Conservation (phyloP, 176 grass and related monocot species). For the Avena eriantha region DNA sequence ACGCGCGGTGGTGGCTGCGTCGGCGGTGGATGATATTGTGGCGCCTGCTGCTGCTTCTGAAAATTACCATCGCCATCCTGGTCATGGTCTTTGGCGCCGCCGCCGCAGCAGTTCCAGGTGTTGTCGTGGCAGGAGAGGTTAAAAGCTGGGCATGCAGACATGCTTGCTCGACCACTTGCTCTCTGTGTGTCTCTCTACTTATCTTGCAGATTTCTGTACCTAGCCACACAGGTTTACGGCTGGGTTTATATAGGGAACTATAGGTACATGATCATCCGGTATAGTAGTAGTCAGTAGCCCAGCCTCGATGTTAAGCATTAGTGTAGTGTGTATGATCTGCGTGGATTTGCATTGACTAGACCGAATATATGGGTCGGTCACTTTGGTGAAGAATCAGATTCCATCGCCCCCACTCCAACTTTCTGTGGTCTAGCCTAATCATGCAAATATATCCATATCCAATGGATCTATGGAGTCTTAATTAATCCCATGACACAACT, state of each 20-base stretch:
- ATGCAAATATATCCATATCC: neutral
- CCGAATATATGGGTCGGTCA: neutral
- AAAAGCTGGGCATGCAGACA: slow-evolving; percentile 20
- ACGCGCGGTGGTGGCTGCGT: neutral
- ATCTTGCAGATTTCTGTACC: neutral
- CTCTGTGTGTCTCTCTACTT: neutral
- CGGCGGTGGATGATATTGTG: neutral
- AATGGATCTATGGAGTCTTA: neutral
- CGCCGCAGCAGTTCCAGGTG: slow-evolving; percentile 29
- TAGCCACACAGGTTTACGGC: neutral
- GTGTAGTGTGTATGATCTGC: neutral
- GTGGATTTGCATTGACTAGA: slow-evolving; percentile 3
- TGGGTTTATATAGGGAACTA: slow-evolving; percentile 13
- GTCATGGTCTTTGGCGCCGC: slow-evolving; percentile 2
- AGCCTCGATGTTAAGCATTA: neutral
- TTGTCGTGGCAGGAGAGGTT: slow-evolving; percentile 33
- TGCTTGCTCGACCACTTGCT: neutral
- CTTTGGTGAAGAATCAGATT: slow-evolving; percentile 9
- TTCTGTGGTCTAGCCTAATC: neutral
- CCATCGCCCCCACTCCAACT: neutral
- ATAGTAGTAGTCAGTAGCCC: neutral
- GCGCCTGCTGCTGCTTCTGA: neutral
- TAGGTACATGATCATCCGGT: neutral
- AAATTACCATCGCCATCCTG: neutral
- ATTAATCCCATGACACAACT: neutral